Evolutionary conservation across 768 basidiomycete genomes (phyloP).

Genomic region (Kockovaella imperatae): DNA sequence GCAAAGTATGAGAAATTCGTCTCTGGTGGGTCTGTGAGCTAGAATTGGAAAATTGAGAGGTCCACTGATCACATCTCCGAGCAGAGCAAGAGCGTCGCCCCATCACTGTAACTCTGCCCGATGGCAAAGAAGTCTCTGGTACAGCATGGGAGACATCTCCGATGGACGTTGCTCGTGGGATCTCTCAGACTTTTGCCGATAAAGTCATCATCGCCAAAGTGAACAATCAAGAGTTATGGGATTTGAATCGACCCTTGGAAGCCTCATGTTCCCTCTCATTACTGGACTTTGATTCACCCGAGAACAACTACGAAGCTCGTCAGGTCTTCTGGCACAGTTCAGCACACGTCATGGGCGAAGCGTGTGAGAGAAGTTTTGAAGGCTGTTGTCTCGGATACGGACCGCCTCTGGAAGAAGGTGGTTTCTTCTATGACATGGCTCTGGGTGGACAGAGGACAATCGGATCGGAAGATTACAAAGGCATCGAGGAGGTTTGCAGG

Average conservation of each 20-base stretch:
- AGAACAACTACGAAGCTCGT: conserved; percentile 57
- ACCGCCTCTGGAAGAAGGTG: conserved; percentile 84
- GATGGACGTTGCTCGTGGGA: conserved; percentile 76
- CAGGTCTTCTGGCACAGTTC: conserved; percentile 99
- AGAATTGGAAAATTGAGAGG: background rate
- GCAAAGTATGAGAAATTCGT: conserved; percentile 72
- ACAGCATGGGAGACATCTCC: conserved; percentile 93
- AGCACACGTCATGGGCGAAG: conserved; percentile 94
- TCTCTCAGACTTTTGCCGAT: conserved; percentile 81
- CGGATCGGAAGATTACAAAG: conserved; percentile 71
- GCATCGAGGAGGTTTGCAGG: conserved; percentile 81
- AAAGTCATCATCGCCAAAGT: conserved; percentile 89
- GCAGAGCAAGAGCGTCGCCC: conserved; percentile 66
- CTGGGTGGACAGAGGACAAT: conserved; percentile 55
- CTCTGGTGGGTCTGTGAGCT: conserved; percentile 52
- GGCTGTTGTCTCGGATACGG: conserved; percentile 95
- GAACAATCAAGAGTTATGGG: conserved; percentile 62
- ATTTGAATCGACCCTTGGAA: conserved; percentile 91
- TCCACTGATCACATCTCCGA: conserved; percentile 1
- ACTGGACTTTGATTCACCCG: conserved; percentile 68
- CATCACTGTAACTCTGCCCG: conserved; percentile 74
- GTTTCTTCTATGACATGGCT: conserved; percentile 98
- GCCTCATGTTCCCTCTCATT: conserved; percentile 68
- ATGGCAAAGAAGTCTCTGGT: conserved; percentile 74
- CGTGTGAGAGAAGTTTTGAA: conserved; percentile 81